Base-by-base conservation (phyloP, 495 filamentous ascomycete species). In the Aspergillus panamensis region DNA sequence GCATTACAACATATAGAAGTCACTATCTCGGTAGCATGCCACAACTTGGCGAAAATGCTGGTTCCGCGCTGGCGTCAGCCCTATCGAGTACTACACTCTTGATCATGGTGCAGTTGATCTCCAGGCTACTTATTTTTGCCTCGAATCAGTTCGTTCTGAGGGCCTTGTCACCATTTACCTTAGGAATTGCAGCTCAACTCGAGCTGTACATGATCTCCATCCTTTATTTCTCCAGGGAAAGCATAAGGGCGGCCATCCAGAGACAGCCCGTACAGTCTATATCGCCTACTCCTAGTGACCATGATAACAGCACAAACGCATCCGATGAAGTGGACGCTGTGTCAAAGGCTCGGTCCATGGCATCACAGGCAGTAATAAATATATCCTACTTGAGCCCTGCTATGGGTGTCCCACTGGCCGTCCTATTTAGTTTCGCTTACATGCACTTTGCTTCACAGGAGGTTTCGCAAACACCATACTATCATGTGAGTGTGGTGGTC, bases 131-230 rank as follows among this genome's bases (percentile, higher is more conserved):
- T 58, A 97, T 94, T 25, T 99, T 99, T 71, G 70, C 83, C 44
- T 85, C 92, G 55, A 97, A 97, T 77, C 92, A 97, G 70, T 52
- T 94, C 48, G 84, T 97, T 10, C 77, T 99, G 5, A 90, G 92
- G 37, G 91, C 85, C 64, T 75, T 97, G 19, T 93, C 91, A 0
- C 92, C 94, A 0, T 81, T 87, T 42, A 77, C 92, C 0, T 80
- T 97, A 1, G 94, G 92, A 4, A 79, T 94, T 29, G 88, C 92
- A 1, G 84, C 91, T 3, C 95, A 96, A 68, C 81, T 97, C 4
- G 94, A 99, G 59, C 82, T 97, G 2, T 96, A 89, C 70, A 90
- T 90, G 55, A 86, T 92, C 30, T 87, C 90, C 2, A 85, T 95
- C 10, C 77, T 97, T 2, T 96, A 91, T 69, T 97, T 97, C 62